Evolutionary conservation across 2,329 filamentous ascomycete species (phyloP).

Genomic region (Scleromitrula shiraiana): DNA sequence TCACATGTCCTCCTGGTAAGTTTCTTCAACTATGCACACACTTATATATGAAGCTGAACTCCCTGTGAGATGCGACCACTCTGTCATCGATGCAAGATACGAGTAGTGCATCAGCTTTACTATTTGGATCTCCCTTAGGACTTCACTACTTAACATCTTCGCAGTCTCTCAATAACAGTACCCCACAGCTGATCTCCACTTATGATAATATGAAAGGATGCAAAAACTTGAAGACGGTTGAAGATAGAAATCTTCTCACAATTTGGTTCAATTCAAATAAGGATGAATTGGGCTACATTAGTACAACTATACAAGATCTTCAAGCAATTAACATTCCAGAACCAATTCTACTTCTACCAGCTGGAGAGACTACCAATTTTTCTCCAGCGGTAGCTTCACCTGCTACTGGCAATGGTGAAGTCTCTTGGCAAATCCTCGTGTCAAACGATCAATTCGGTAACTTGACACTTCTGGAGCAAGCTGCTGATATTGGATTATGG

Average conservation of each 20-base stretch:
- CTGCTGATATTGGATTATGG: not conserved
- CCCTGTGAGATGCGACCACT: too few relatives aligned
- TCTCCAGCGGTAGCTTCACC: not conserved
- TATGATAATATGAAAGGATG: too few relatives aligned
- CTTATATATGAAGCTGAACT: too few relatives aligned
- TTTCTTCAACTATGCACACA: too few relatives aligned
- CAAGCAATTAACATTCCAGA: not conserved
- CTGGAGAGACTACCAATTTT: not conserved
- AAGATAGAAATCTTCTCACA: not conserved
- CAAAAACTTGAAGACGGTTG: not conserved
- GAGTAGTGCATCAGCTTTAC: too few relatives aligned
- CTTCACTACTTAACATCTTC: too few relatives aligned
- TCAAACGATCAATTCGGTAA: not conserved
- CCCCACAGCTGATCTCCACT: too few relatives aligned
- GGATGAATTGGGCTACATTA: not conserved
- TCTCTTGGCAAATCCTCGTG: not conserved
- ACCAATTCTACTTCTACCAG: not conserved
- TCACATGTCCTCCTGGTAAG: too few relatives aligned
- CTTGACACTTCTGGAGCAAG: not conserved
- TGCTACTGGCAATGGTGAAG: not conserved
- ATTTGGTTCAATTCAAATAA: not conserved
- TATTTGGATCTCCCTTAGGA: too few relatives aligned
- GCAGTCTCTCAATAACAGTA: too few relatives aligned
- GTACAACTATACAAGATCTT: not conserved
- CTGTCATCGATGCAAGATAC: too few relatives aligned